Base-by-base conservation (phyloP, 495 filamentous ascomycete genomes). In the Talaromyces nanjingensis region DNA sequence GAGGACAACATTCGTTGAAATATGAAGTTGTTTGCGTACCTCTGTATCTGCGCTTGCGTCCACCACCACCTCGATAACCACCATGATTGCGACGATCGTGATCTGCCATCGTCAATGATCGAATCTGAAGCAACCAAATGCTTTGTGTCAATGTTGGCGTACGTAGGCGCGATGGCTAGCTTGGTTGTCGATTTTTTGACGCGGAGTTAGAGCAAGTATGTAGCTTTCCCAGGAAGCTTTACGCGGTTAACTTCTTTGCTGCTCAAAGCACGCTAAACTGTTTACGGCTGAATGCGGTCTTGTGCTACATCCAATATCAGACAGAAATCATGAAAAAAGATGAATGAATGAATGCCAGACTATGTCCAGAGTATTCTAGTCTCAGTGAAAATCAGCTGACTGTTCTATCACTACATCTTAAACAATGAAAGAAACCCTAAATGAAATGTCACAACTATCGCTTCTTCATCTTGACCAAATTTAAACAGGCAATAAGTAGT, bases 1-100 rank as follows among this genome's bases (percentile, higher is more conserved):
- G 22, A 24, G 22, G 22, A 24, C 22, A 24, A 24, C 22, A 24
- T 24, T 24, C 22, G 22, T 24, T 24, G 22, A 24, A 1, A 24
- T 24, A 24, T 24, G 22, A 24, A 24, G 22, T 24, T 24, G 22
- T 24, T 24, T 24, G 22, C 22, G 22, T 24, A 85, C 85, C 85
- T 82, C 84, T 76, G 67, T 79, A 82, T 34, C 82, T 79, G 54
- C 84, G 75, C 75, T 92, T 94, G 70, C 90, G 84, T 67, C 81
- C 82, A 70, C 81, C 72, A 39, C 85, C 85, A 67, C 81, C 82
- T 70, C 81, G 72, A 34, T 84, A 42, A 49, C 42, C 16, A 62
- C 80, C 73, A 65, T 82, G 75, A 60, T 83, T 77, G 45, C 90
- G 81, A 60, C 86, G 83, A 65, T 91, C 89, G 74, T 86, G 84